phyloP scores from a whole-genome alignment of 768 basidiomycete genomes.

The Infundibulicybe gibba region DNA sequence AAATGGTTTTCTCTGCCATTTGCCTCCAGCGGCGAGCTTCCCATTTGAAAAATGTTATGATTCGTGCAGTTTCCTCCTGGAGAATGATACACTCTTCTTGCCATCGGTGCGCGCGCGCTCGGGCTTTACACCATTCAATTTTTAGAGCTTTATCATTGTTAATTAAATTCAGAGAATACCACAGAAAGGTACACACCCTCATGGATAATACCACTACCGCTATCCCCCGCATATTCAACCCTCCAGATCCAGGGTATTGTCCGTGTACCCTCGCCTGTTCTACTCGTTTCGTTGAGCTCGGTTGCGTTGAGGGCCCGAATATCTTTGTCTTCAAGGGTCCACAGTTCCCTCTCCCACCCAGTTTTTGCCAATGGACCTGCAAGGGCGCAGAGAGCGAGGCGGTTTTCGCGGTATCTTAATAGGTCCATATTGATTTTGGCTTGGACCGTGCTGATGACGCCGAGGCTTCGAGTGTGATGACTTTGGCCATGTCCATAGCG shows the following conservation, averaged over 20 bases:
- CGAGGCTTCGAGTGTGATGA: conserved; percentile 15
- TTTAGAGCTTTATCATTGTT: conserved; percentile 3
- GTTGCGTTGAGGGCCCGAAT: neutral
- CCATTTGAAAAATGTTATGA: conserved; percentile 5
- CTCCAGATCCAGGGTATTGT: neutral
- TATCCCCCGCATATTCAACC: neutral
- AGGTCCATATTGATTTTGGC: conserved; percentile 19
- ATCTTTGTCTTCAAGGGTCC: neutral
- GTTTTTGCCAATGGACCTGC: conserved; percentile 14
- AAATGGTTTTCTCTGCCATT: neutral
- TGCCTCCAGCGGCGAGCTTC: conserved; percentile 4
- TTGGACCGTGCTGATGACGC: conserved; percentile 13
- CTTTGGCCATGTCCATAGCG: conserved; percentile 17
- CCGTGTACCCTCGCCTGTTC: neutral
- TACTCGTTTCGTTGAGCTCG: neutral
- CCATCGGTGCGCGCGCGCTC: conserved; percentile 2
- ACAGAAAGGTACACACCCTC: too few relatives aligned
- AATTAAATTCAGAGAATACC: too few relatives aligned
- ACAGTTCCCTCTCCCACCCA: neutral
- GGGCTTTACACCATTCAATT: conserved; percentile 7
- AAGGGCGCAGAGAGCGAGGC: conserved; percentile 20
- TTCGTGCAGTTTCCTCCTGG: conserved; percentile 8
- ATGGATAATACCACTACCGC: too few relatives aligned
- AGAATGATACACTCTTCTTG: conserved; percentile 8
- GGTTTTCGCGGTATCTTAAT: conserved; percentile 19